phyloP scores from a whole-genome alignment of 768 basidiomycete species.

The Ephemerocybe angulata region DNA sequence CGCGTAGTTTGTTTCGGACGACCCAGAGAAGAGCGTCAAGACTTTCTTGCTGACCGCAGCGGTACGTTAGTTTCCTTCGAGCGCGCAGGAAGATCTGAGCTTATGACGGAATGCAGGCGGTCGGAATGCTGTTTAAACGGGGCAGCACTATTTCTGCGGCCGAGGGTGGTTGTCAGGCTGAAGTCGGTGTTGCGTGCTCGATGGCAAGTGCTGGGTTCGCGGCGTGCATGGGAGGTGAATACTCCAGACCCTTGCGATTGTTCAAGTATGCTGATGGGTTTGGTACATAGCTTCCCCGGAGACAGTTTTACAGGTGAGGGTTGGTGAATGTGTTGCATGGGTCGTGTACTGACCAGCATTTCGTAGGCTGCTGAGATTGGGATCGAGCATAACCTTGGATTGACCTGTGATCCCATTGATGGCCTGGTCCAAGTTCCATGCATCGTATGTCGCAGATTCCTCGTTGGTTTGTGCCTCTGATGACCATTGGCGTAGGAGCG shows the following conservation, averaged over 20 bases:
- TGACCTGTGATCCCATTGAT: slow-evolving; percentile 94
- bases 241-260: no score
- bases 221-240: slow-evolving; percentile 85
- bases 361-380: slow-evolving; percentile 92
- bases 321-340: slow-evolving; percentile 12
- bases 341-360: slow-evolving; percentile 4
- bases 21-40: slow-evolving; percentile 80
- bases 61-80: slow-evolving; percentile 38
- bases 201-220: slow-evolving; percentile 95
- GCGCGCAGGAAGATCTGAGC: not conserved
- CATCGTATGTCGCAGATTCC: slow-evolving; percentile 56
- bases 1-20: slow-evolving; percentile 79
- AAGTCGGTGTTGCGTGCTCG: slow-evolving; percentile 95
- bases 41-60: slow-evolving; percentile 90
- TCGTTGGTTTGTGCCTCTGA: not conserved
- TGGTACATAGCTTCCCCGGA: slow-evolving; percentile 68
- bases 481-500: slow-evolving; percentile 52
- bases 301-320: slow-evolving; percentile 67
- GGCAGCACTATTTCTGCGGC: slow-evolving; percentile 97
- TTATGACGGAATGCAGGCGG: slow-evolving; percentile 44
- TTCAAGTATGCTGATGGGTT: no score
- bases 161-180: slow-evolving; percentile 93
- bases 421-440: slow-evolving; percentile 94
- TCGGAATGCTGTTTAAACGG: slow-evolving; percentile 95
- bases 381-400: slow-evolving; percentile 82